Percentiles rank a stretch among this genome's conserved stretches.
These are phyloP conservation scores for Neospora caninum DNA, from an alignment of 169 alveolate genomes.

Conservation along the genomic window DNA sequence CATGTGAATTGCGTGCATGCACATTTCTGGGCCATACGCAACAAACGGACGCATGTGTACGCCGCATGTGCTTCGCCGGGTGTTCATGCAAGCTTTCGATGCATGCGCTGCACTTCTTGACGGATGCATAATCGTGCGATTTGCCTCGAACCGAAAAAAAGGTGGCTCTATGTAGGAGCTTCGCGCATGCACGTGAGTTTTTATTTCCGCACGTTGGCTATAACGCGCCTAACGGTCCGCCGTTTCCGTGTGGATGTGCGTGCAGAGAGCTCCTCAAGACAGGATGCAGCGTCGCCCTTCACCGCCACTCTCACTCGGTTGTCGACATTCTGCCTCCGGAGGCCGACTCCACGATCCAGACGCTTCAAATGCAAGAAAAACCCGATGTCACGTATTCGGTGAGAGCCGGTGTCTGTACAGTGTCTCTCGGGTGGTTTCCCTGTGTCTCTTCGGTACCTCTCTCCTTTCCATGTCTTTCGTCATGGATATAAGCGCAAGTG, in stretches of 20 bases:
- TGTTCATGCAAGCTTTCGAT: too few species aligned
- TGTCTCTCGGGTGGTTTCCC: not conserved
- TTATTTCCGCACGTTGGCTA: not conserved
- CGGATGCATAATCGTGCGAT: too few species aligned
- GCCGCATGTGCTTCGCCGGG: too few species aligned
- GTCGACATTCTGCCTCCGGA: constrained; percentile 99
- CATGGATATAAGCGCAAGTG: too few species aligned
- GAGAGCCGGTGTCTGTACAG: constrained; percentile 28
- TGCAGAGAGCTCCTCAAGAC: constrained; percentile 97
- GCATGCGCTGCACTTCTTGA: too few species aligned
- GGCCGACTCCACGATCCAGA: constrained; percentile 97
- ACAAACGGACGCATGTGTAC: too few species aligned
- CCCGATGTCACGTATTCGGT: constrained; percentile 98
- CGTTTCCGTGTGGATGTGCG: not conserved
- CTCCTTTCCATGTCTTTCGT: not conserved
- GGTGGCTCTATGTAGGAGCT: too few species aligned
- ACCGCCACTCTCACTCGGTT: constrained; percentile 98
- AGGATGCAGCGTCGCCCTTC: constrained; percentile 98
- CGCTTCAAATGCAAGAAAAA: constrained; percentile 96
- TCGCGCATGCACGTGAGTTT: not conserved
- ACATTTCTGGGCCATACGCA: too few species aligned
- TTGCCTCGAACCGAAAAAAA: too few species aligned
- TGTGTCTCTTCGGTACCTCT: not conserved
- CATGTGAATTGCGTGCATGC: too few species aligned
- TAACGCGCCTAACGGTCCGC: not conserved